A percentile compares a stretch with the other conserved stretches of the same genome.
Evolutionary conservation across 176 grass and related monocot genomes (phyloP).

Genomic region (Oryza nivara): DNA sequence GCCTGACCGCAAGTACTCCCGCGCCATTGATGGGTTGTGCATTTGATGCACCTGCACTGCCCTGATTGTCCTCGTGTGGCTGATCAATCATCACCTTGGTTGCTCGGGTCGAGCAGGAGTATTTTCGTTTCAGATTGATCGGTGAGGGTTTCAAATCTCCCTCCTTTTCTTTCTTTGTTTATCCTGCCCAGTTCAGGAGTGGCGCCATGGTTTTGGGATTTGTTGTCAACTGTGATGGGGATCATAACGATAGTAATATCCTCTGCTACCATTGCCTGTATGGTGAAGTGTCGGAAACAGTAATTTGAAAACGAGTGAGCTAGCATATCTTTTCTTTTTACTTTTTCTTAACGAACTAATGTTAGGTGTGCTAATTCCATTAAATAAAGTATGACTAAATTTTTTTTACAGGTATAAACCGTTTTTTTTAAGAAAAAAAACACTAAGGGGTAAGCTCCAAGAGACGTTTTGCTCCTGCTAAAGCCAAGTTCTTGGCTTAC

Average conservation of each 20-base stretch:
- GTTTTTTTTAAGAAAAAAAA: no score
- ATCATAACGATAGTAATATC: neutral
- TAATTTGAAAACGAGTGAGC: no score
- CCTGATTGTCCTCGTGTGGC: conserved; percentile 18
- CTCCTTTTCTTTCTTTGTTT: neutral
- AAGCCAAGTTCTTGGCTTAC: no score
- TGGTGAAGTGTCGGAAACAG: no score
- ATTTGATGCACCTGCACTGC: conserved; percentile 13
- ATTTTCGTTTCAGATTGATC: neutral
- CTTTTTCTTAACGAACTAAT: no score
- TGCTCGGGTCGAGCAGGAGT: neutral
- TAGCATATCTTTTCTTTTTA: no score
- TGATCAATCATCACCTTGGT: conserved; percentile 5
- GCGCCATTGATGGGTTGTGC: conserved; percentile 11
- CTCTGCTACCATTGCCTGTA: neutral
- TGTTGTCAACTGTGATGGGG: neutral
- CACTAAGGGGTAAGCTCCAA: no score
- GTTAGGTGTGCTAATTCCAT: no score
- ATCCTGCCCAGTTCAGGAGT: neutral
- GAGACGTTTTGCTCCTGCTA: no score
- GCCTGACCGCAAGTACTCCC: conserved; percentile 7
- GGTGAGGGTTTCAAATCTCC: neutral
- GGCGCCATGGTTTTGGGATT: neutral
- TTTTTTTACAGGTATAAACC: no score
- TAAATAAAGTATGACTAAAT: no score